Evolutionary conservation across 768 basidiomycete species (phyloP), one percentile per base, ranked within the genome.

Genomic region (Gelatoporia subvermispora): DNA sequence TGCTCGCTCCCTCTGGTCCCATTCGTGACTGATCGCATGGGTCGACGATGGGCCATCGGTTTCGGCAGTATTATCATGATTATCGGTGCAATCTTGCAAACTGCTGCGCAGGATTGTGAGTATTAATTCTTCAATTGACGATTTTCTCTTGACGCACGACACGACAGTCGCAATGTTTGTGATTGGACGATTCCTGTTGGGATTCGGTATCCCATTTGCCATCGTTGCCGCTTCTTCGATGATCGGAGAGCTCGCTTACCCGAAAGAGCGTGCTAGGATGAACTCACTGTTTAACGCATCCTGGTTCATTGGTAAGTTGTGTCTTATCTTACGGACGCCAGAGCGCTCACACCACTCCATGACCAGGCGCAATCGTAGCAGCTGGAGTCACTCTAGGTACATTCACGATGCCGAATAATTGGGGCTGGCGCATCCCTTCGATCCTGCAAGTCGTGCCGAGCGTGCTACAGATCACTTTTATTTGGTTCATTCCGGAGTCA

Each of bases 361-460:
- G 21, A 47, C 35, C 58, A 68, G 81, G 81, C 20, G 69, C 79
- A 43, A 76, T 83, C 50, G 74, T 78, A 22, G 79, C 81, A 4
- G 79, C 80, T 8, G 77, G 73, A 2, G 70, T 76, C 1, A 87
- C 82, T 0, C 75, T 84, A 31, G 78, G 79, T 8, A 85, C 85
- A 0, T 86, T 85, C 68, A 51, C 66, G 8, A 80, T 85, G 72
- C 41, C 56, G 0, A 75, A 55, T 42, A 73, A 78, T 55, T 82
- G 81, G 81, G 79, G 77, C 11, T 87, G 84, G 80, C 74, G 88
- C 25, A 69, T 80, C 25, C 85, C 85, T 7, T 75, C 77, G 3
- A 67, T 85, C 13, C 69, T 84, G 2, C 85, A 88, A 64, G 82
- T 77, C 3, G 50, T 75, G 17, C 73, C 75, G 3, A 83, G 84